These are phyloP conservation scores for Didymella lethalis DNA, from an alignment of 2,329 filamentous ascomycete species.

Conservation along the genomic window DNA sequence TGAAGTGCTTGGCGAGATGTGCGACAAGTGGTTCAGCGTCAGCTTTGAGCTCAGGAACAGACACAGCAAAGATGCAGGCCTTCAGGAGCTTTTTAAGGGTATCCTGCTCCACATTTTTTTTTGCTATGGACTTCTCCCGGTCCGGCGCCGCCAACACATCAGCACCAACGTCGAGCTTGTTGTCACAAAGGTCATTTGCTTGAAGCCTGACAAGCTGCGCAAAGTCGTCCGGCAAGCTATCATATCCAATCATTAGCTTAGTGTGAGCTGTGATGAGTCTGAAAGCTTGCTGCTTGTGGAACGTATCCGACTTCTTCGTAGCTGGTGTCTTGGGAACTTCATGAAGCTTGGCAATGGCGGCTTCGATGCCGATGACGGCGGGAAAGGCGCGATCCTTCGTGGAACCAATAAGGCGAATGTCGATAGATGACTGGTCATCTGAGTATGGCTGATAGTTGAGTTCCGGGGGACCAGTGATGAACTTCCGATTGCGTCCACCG, in stretches of 20 bases:
- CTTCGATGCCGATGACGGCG: slow-evolving; percentile 82
- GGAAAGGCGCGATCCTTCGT: slow-evolving; percentile 90
- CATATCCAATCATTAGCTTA: slow-evolving; percentile 87
- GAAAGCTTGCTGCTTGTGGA: slow-evolving; percentile 93
- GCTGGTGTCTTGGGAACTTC: slow-evolving; percentile 73
- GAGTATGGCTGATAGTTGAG: slow-evolving; percentile 84
- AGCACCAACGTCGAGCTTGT: slow-evolving; percentile 75
- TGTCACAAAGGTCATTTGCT: slow-evolving; percentile 80
- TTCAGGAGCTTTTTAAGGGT: slow-evolving; percentile 87
- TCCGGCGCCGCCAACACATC: slow-evolving; percentile 78
- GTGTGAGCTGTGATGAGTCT: slow-evolving; percentile 86
- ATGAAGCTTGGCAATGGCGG: slow-evolving; percentile 86
- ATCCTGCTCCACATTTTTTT: slow-evolving; percentile 84
- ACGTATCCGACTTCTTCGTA: slow-evolving; percentile 74
- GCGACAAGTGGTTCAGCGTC: slow-evolving; percentile 78
- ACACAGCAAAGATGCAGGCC: slow-evolving; percentile 84
- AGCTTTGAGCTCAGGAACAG: slow-evolving; percentile 78
- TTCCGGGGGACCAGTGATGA: slow-evolving; percentile 87
- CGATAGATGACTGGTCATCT: slow-evolving; percentile 87
- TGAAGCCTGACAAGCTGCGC: slow-evolving; percentile 84
- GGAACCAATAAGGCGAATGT: slow-evolving; percentile 87
- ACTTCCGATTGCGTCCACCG: slow-evolving; percentile 93
- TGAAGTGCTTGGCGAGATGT: slow-evolving; percentile 88
- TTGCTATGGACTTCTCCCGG: slow-evolving; percentile 80
- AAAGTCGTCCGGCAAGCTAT: slow-evolving; percentile 88